Percentiles rank a stretch among this genome's conserved stretches.
Evolutionary conservation across 495 filamentous ascomycete genomes (phyloP).

Genomic region (Podospora comata): DNA sequence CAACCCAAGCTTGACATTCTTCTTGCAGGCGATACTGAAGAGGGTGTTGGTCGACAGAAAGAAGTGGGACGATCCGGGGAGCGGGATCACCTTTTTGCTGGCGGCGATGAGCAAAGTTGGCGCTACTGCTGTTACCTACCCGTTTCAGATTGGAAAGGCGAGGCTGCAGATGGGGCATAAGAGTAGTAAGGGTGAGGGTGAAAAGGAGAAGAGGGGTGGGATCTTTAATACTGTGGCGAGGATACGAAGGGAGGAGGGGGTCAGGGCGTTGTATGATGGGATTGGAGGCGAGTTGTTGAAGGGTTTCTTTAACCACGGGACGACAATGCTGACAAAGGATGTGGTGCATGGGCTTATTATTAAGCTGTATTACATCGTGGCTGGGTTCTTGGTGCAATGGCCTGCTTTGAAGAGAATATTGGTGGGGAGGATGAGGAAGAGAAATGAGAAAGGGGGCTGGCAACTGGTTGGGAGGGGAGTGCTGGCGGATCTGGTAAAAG

Average conservation of each 20-base stretch:
- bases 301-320: conserved; percentile 81
- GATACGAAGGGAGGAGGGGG: conserved; percentile 66
- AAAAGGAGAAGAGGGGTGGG: conserved; percentile 29
- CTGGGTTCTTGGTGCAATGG: conserved; percentile 32
- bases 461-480: neutral
- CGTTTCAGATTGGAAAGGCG: conserved; percentile 78
- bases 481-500: neutral
- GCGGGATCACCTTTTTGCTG: conserved; percentile 55
- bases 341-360: conserved; percentile 72
- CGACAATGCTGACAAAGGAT: conserved; percentile 89
- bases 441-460: conserved; percentile 17
- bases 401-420: conserved; percentile 23
- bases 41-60: conserved; percentile 51
- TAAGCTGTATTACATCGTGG: conserved; percentile 57
- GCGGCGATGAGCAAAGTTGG: conserved; percentile 79
- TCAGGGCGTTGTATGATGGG: conserved; percentile 71
- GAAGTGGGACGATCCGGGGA: conserved; percentile 51
- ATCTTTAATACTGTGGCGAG: conserved; percentile 61
- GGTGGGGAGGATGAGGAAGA: conserved; percentile 15
- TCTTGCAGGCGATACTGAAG: conserved; percentile 71
- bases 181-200: conserved; percentile 6
- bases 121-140: conserved; percentile 79
- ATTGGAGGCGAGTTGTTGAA: conserved; percentile 73
- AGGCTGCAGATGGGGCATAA: conserved; percentile 58
- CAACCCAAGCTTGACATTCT: conserved; percentile 84